A percentile compares a stretch with the other conserved stretches of the same genome.
phyloP scores from a whole-genome alignment of 345 rosid species.

The Euphorbia pulcherrima region DNA sequence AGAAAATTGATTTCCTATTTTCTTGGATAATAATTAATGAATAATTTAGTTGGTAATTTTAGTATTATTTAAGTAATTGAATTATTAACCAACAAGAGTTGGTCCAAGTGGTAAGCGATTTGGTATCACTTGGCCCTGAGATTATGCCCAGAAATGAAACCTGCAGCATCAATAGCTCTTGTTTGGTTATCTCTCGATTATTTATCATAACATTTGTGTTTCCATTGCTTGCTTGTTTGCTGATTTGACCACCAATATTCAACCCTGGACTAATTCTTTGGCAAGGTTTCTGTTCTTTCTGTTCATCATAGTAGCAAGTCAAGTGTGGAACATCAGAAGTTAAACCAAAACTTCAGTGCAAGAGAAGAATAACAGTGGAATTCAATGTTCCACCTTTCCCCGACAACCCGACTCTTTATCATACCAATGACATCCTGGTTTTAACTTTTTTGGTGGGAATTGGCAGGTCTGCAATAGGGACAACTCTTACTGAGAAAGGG shows the following conservation, averaged over 20 bases:
- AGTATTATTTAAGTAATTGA: too few relatives aligned
- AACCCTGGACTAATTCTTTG: slow-evolving; percentile 61
- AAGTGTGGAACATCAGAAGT: slow-evolving; percentile 9
- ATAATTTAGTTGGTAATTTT: too few relatives aligned
- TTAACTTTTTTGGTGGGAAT: slow-evolving; percentile 68
- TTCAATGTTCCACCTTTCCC: slow-evolving; percentile 69
- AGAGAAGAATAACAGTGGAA: not conserved
- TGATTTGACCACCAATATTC: slow-evolving; percentile 48
- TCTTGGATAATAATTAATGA: too few relatives aligned
- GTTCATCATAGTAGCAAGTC: slow-evolving; percentile 27
- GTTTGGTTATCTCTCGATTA: slow-evolving; percentile 58
- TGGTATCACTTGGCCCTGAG: too few relatives aligned
- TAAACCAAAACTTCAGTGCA: not conserved
- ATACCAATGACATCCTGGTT: slow-evolving; percentile 82
- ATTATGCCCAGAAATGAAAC: slow-evolving; percentile 31
- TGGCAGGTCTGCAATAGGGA: slow-evolving; percentile 47
- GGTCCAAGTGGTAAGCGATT: too few relatives aligned
- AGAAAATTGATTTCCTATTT: too few relatives aligned
- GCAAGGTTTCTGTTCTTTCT: slow-evolving; percentile 76
- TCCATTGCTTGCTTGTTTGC: slow-evolving; percentile 62
- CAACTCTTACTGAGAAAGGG: slow-evolving; percentile 49
- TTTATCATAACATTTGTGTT: slow-evolving; percentile 56
- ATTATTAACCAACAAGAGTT: not conserved
- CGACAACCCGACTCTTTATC: slow-evolving; percentile 76
- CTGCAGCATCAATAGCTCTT: slow-evolving; percentile 67